A percentile compares a stretch with the other conserved stretches of the same genome.
Conservation (phyloP, 225 moss, liverwort and hornwort genomes). For the Pseudoscleropodium purum region DNA sequence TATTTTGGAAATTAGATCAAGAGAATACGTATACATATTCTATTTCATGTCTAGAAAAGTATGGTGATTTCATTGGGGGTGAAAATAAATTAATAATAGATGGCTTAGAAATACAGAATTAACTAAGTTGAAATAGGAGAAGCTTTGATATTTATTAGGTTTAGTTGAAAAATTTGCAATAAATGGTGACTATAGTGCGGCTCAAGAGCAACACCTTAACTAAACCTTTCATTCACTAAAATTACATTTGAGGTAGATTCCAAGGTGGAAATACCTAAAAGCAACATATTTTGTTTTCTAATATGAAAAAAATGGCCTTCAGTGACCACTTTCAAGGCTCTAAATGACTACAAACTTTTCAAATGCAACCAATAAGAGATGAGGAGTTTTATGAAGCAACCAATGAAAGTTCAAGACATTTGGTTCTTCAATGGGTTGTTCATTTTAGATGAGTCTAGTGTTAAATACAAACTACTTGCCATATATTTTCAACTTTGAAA, state of each 20-base stretch:
- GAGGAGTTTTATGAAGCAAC: not conserved
- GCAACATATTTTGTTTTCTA: too few species aligned
- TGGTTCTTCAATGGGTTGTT: not conserved
- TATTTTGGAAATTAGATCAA: too few species aligned
- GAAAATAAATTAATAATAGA: not conserved
- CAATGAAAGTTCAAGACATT: not conserved
- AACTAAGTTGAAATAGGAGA: not conserved
- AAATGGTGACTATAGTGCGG: not conserved
- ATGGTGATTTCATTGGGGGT: too few species aligned
- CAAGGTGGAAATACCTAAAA: too few species aligned
- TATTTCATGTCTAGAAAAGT: too few species aligned
- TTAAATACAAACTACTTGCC: not conserved
- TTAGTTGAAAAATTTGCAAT: not conserved
- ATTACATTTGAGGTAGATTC: not conserved
- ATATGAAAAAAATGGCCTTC: too few species aligned
- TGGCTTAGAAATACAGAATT: not conserved
- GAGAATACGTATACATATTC: too few species aligned
- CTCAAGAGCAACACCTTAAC: not conserved
- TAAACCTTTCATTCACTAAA: not conserved
- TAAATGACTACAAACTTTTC: not conserved
- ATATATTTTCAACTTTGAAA: not conserved
- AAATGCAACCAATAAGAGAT: not conserved
- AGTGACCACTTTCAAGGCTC: too few species aligned
- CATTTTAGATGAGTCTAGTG: not conserved
- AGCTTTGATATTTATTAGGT: too few species aligned